Evolutionary conservation across 2,329 filamentous ascomycete genomes (phyloP), one percentile per base, ranked within the genome.

Genomic region (Colletotrichum sp.): DNA sequence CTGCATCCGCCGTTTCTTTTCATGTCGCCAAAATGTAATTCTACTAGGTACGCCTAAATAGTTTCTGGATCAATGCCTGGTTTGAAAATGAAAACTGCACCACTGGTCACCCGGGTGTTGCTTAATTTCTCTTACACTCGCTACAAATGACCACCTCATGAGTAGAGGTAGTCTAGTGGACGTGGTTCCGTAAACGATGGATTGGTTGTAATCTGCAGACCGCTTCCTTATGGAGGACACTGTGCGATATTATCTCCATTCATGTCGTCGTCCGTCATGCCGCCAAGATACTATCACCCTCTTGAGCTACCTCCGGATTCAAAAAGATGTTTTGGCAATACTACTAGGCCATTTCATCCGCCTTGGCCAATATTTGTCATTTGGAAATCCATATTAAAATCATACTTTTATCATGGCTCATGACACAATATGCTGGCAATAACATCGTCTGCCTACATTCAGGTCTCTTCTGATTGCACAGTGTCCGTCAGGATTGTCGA

Each of bases 191-290:
- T 22, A 13, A 52, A 13, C 18, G 18, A 48, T 1, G 9, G n/a
- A 48, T 48, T 6, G 39, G 39, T 6, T n/a, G 39, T n/a, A 10
- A 10, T 48, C 9, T n/a, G 9, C 39, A 44, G 39, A 44, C 8
- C 18, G 39, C 5, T n/a, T n/a, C n/a, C 10, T 48, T 12, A 8
- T 22, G 15, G 1, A 18, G 3, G n/a, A 4, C 1, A 10, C 0
- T 52, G 5, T 22, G 44, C 44, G n/a, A 5, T 8, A 10, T 52
- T 3, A 4, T 22, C n/a, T 22, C n/a, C 44, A 52, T 52, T 13
- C n/a, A 52, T 52, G 44, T 24, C 44, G n/a, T 22, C 10, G 44
- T 52, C 44, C 44, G 44, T 52, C n/a, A 52, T 8, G 44, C n/a
- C 2, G 44, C n/a, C 44, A 52, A 52, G 44, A 13, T 22, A 52